phyloP scores from a whole-genome alignment of 2,329 filamentous ascomycete genomes.

The Botrytis sinoallii region DNA sequence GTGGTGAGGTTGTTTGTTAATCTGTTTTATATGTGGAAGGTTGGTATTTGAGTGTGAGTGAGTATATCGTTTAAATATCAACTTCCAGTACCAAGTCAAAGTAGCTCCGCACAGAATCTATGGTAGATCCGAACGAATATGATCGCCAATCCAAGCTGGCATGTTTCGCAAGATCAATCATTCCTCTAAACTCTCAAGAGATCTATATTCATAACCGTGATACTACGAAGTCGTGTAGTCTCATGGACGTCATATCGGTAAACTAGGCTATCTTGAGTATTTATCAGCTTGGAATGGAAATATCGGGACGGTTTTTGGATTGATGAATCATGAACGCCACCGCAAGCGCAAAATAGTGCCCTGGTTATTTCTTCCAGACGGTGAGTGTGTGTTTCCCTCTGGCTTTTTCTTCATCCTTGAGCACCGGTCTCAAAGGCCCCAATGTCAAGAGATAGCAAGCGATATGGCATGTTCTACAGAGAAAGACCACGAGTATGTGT shows the following conservation, averaged over 20 bases:
- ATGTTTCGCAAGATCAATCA: background rate
- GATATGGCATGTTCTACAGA: background rate
- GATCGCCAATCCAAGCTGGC: background rate
- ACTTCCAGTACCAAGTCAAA: no score
- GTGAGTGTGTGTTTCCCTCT: background rate
- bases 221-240: background rate
- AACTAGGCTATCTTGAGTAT: background rate
- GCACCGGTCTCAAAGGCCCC: background rate
- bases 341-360: background rate
- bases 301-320: background rate
- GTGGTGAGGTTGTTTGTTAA: no score
- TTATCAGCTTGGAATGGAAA: background rate
- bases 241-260: background rate
- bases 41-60: no score
- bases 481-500: background rate
- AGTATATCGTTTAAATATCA: no score
- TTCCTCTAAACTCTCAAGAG: background rate
- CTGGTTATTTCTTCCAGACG: background rate
- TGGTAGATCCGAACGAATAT: background rate
- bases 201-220: background rate
- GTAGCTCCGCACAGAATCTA: background rate
- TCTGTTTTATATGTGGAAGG: no score
- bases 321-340: background rate
- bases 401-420: background rate
- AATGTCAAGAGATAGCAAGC: background rate